These are phyloP conservation scores for Aspergillus diversus DNA, from an alignment of 495 filamentous ascomycete genomes.

Conservation along the genomic window DNA sequence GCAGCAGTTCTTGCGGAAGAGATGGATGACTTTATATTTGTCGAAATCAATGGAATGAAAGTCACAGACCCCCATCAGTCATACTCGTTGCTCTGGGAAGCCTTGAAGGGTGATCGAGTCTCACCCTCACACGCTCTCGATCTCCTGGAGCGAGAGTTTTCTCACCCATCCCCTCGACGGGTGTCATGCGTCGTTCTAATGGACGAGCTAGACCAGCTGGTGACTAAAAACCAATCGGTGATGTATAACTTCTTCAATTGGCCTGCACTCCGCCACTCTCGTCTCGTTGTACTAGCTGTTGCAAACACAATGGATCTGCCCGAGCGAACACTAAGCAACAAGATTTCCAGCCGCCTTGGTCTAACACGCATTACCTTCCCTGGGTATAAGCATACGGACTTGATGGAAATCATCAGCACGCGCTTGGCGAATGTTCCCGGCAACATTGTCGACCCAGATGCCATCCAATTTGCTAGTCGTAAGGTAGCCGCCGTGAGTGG, in stretches of 20 bases:
- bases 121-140: constrained; percentile 89
- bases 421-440: constrained; percentile 85
- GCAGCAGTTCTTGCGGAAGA: constrained; percentile 83
- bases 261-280: constrained; percentile 88
- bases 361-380: constrained; percentile 94
- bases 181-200: constrained; percentile 97
- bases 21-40: constrained; percentile 98
- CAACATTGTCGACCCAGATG: constrained; percentile 89
- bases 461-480: constrained; percentile 91
- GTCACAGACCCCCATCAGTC: constrained; percentile 97
- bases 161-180: constrained; percentile 80
- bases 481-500: constrained; percentile 97
- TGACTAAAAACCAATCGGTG: constrained; percentile 95
- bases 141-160: constrained; percentile 90
- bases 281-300: constrained; percentile 93
- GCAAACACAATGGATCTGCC: constrained; percentile 99
- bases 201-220: constrained; percentile 98
- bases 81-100: constrained; percentile 95
- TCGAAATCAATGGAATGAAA: constrained; percentile 99
- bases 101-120: constrained; percentile 88
- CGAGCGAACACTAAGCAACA: constrained; percentile 95
- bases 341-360: constrained; percentile 91
- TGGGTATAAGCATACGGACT: constrained; percentile 93
- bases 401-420: constrained; percentile 96
- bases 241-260: constrained; percentile 99